Evolutionary conservation across 805 yeast genomes (phyloP).

Genomic region (Naumovozyma castellii): DNA sequence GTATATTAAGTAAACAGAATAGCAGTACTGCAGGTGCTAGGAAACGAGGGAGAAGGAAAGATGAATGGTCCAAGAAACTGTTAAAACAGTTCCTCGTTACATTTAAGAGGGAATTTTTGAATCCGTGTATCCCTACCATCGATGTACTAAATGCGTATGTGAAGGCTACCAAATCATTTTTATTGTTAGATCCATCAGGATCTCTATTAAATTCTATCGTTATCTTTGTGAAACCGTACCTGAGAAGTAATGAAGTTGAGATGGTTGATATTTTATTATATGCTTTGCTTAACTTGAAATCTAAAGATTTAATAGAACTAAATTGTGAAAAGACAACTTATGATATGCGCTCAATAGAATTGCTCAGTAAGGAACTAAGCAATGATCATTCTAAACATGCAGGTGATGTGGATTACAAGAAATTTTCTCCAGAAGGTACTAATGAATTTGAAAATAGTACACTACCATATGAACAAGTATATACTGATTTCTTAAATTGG

Average conservation of each 20-base stretch:
- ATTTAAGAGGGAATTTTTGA: constrained; percentile 37
- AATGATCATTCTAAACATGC: constrained; percentile 5
- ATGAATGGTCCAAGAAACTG: constrained; percentile 12
- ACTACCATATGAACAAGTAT: constrained; percentile 12
- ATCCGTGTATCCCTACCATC: constrained; percentile 73
- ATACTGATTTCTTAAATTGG: constrained; percentile 20
- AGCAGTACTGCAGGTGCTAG: neutral
- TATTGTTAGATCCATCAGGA: constrained; percentile 78
- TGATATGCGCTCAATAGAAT: constrained; percentile 5
- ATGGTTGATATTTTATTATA: constrained; percentile 58
- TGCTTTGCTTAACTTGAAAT: constrained; percentile 49
- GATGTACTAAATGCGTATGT: constrained; percentile 63
- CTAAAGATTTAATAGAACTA: constrained; percentile 10
- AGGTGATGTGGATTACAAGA: constrained; percentile 19
- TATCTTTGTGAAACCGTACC: constrained; percentile 61
- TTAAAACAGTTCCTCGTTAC: constrained; percentile 12
- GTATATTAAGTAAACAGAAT: constrained; percentile 31
- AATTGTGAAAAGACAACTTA: constrained; percentile 2
- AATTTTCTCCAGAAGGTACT: too few relatives aligned
- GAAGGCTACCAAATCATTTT: constrained; percentile 59
- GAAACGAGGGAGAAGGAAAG: neutral
- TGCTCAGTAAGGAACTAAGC: neutral
- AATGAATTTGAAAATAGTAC: neutral
- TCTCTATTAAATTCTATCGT: constrained; percentile 71
- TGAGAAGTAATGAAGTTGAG: constrained; percentile 59